phyloP scores from a whole-genome alignment of 202 grass and related monocot species.

The Zoysia matrella region DNA sequence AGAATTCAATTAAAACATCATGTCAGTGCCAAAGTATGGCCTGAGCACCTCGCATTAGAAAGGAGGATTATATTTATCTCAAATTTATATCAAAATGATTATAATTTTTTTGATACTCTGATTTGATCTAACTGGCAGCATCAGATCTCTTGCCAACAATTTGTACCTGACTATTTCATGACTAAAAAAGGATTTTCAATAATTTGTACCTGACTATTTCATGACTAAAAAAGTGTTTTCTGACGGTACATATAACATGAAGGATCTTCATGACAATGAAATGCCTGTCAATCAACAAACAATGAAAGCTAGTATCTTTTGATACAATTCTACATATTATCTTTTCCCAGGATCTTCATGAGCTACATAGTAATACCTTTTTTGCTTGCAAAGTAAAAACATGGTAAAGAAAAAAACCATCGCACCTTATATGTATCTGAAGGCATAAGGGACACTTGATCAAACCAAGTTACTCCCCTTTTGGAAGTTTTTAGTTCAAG shows the following conservation, averaged over 20 bases:
- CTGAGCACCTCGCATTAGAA: neutral
- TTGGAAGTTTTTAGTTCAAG: conserved; percentile 67
- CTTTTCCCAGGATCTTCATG: neutral
- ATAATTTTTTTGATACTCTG: too few species aligned
- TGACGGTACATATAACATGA: too few species aligned
- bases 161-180: too few species aligned
- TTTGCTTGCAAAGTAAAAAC: neutral
- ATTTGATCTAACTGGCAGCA: too few species aligned
- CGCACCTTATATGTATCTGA: conserved; percentile 76
- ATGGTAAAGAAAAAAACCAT: neutral
- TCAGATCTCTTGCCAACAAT: too few species aligned
- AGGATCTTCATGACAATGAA: too few species aligned
- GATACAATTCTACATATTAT: neutral
- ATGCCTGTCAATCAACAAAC: neutral
- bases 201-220: too few species aligned
- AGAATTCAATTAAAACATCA: neutral
- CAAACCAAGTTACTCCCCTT: conserved; percentile 68
- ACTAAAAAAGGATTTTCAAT: too few species aligned
- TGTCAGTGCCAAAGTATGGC: neutral
- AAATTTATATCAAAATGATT: too few species aligned
- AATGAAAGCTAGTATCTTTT: neutral
- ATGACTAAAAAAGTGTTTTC: too few species aligned
- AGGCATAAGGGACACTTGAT: conserved; percentile 86
- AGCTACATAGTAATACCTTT: neutral
- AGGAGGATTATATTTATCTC: neutral